These are phyloP conservation scores for Alternaria brassicae DNA, from an alignment of 2,329 filamentous ascomycete genomes.

Conservation along the genomic window DNA sequence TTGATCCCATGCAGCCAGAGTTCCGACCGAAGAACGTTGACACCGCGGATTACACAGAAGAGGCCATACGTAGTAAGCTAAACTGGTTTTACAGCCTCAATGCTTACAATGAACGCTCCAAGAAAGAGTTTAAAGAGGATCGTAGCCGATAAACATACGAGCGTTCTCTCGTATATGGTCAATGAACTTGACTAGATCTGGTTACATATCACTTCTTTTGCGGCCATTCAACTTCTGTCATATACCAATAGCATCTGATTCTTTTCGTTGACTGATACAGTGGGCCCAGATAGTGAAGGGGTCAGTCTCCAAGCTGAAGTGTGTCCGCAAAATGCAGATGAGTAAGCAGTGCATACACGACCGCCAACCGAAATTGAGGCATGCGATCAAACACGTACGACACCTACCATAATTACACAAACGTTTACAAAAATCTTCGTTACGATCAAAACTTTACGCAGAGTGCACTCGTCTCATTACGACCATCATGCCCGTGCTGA, in stretches of 20 bases:
- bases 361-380: background rate
- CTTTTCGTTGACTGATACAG: background rate
- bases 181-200: background rate
- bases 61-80: slow-evolving; percentile 39
- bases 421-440: background rate
- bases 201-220: background rate
- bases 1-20: slow-evolving; percentile 40
- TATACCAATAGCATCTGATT: background rate
- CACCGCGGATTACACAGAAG: slow-evolving; percentile 32
- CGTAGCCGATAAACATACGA: background rate
- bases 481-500: background rate
- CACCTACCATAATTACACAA: background rate
- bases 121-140: background rate
- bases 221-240: background rate
- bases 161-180: background rate
- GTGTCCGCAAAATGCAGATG: background rate
- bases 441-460: background rate
- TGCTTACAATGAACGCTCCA: slow-evolving; percentile 35
- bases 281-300: background rate
- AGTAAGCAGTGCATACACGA: background rate
- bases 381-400: background rate
- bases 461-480: background rate
- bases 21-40: slow-evolving; percentile 38
- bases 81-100: slow-evolving; percentile 40
- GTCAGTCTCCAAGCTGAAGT: background rate